Base-by-base conservation (phyloP, 495 filamentous ascomycete species). In the Astrothelium macrocarpum region DNA sequence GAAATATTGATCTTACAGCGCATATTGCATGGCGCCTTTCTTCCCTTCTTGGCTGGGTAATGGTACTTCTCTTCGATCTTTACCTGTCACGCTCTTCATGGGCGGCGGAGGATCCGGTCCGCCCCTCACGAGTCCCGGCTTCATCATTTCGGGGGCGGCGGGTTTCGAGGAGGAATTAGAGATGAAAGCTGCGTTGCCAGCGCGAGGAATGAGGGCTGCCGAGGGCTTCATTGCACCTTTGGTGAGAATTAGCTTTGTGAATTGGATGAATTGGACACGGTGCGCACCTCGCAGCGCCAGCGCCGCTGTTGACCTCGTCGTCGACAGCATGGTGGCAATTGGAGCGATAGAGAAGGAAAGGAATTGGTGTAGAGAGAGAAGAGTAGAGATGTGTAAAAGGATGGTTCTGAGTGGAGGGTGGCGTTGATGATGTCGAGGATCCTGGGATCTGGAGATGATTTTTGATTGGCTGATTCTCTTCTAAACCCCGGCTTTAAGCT, bases 21-120 rank as follows among this genome's bases (percentile, higher is more conserved):
- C 93, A 81, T 95, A 97, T 89, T 98, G 93, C 81, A 97, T 85
- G 49, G 84, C 88, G 72, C 93, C 91, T 81, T 97, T 91, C 77
- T 90, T 95, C 67, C 85, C 87, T 78, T 95, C 90, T 81, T 97
- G 90, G 70, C 89, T 94, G 45, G 90, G 83, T 64, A 98, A 79
- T 67, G 85, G 89, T 32, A 97, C 91, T 78, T 97, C 90, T 71
- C 80, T 77, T 59, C 84, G 79, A 59, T 77, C 77, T 72, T 84
- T 81, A 64, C 78, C 79, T 58, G 79, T 78, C 16, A 84, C 69
- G 23, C 45, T 46, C 75, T 74, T 72, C 78, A 77, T 74, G 71
- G 82, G 68, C 59, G 77, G 74, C 31, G 66, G 73, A 36, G 68
- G 73, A 58, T 68, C 62, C 18, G 70, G 72, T n/a, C 59, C 46